Evolutionary conservation across 306 rosid species (phyloP), one percentile per base, ranked within the genome.

Genomic region (Citrullus mucosospermus): DNA sequence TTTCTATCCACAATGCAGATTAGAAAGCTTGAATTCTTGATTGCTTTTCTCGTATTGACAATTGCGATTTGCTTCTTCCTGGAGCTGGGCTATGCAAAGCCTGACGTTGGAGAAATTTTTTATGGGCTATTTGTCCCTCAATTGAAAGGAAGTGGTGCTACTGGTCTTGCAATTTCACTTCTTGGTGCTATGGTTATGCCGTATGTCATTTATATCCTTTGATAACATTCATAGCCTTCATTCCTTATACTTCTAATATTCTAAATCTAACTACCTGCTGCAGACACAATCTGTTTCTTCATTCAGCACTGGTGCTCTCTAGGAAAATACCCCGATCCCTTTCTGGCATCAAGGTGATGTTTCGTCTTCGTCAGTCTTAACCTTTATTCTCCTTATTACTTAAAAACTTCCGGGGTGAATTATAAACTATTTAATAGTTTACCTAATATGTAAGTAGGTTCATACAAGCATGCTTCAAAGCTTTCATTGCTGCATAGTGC

Each of bases 111-210:
- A 65, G 98, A 93, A 84, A 90, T 93, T 82, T 6, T 91, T 63
- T 54, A 82, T 4, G 98, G 98, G 72, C 95, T 93, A 76, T 93
- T 93, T 83, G 86, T 90, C 80, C 99, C 99, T 36, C 83, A 91
- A 84, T 93, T 95, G 76, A 91, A 88, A 81, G 99, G 97, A 78
- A 88, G 60, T 83, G 97, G 97, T 70, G 96, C 99, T 59, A 88
- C 91, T 57, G 99, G 99, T 78, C 97, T 95, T 80, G 99, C 99
- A 38, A 92, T 95, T 87, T 95, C 99, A 57, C 97, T 95, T 69
- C 97, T 95, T 5, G 99, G 99, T 58, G 99, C 97, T 80, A 92
- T 95, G 99, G 99, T 95, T 88, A 95, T 95, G 99, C 97, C 99
- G 97, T 95, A 88, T 4, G 97, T 92, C 82, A 75, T 44, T 76